Percentiles rank a stretch among this genome's conserved stretches.
These are phyloP conservation scores for Choanephora cucurbitarum DNA, from an alignment of 371 early-diverging fungal species.

Conservation along the genomic window DNA sequence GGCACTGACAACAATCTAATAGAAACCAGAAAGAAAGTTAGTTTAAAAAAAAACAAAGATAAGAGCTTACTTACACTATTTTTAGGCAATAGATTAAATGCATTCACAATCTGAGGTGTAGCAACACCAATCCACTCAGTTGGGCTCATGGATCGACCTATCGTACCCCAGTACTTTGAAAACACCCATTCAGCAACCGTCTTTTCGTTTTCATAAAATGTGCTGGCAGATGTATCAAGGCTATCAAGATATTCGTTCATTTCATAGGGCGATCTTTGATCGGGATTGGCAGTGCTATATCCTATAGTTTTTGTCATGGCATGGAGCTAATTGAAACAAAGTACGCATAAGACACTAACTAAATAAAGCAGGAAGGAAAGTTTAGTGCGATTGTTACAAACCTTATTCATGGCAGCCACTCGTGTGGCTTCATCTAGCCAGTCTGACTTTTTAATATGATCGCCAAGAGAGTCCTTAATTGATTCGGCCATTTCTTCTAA, in stretches of 20 bases:
- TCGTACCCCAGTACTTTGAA: slow-evolving; percentile 29
- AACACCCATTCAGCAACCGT: slow-evolving; percentile 32
- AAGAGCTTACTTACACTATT: slow-evolving; percentile 17
- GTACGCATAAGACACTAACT: too few species aligned
- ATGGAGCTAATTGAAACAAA: background rate
- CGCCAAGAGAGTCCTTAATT: slow-evolving; percentile 40
- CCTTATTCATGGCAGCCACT: slow-evolving; percentile 52
- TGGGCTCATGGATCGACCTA: slow-evolving; percentile 42
- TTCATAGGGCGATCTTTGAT: slow-evolving; percentile 45
- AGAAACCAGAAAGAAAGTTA: slow-evolving; percentile 28
- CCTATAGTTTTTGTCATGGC: slow-evolving; percentile 41
- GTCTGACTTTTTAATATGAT: slow-evolving; percentile 42
- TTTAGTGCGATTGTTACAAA: slow-evolving; percentile 13
- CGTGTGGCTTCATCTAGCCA: slow-evolving; percentile 62
- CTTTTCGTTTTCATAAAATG: slow-evolving; percentile 56
- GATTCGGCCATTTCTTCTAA: slow-evolving; percentile 36
- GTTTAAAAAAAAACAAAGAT: background rate
- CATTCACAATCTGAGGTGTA: slow-evolving; percentile 55
- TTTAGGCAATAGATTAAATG: slow-evolving; percentile 31
- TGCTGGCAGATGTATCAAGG: slow-evolving; percentile 26
- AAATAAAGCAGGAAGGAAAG: too few species aligned
- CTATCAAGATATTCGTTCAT: slow-evolving; percentile 43
- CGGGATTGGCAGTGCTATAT: slow-evolving; percentile 52
- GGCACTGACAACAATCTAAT: slow-evolving; percentile 58
- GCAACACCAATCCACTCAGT: slow-evolving; percentile 45